Percentiles rank a stretch among this genome's conserved stretches.
These are phyloP conservation scores for Creolimax fragrantissima DNA, from an alignment of 78 protist species.

Conservation along the genomic window DNA sequence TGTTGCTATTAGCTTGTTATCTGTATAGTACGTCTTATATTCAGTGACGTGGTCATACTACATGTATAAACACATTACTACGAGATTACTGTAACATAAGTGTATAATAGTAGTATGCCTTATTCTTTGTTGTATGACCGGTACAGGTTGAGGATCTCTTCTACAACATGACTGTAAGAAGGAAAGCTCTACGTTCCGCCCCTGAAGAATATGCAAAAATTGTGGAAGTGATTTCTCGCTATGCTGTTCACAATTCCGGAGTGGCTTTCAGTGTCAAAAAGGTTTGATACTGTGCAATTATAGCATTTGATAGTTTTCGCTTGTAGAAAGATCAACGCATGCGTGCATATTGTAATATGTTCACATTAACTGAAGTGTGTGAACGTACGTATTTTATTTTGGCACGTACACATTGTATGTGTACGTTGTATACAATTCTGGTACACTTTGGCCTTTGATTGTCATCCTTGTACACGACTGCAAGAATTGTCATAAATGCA, in stretches of 20 bases:
- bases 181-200: constrained; percentile 45
- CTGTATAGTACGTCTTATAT: no score
- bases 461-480: no score
- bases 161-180: constrained; percentile 68
- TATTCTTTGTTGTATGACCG: not conserved
- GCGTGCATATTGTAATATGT: not conserved
- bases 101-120: not conserved
- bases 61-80: no score
- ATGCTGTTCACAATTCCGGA: constrained; percentile 60
- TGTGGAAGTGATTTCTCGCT: constrained; percentile 53
- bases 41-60: no score
- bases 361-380: not conserved
- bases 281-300: not conserved
- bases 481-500: no score
- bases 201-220: constrained; percentile 73
- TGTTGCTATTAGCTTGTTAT: not conserved
- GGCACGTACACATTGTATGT: no score
- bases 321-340: not conserved
- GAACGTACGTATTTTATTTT: constrained; percentile 1
- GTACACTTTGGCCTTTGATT: no score
- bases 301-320: not conserved
- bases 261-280: constrained; percentile 59
- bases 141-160: constrained; percentile 86
- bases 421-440: no score
- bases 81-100: no score